Evolutionary conservation across 768 basidiomycete species (phyloP), one percentile per base, ranked within the genome.

Genomic region (Amanita pseudoporphyria): DNA sequence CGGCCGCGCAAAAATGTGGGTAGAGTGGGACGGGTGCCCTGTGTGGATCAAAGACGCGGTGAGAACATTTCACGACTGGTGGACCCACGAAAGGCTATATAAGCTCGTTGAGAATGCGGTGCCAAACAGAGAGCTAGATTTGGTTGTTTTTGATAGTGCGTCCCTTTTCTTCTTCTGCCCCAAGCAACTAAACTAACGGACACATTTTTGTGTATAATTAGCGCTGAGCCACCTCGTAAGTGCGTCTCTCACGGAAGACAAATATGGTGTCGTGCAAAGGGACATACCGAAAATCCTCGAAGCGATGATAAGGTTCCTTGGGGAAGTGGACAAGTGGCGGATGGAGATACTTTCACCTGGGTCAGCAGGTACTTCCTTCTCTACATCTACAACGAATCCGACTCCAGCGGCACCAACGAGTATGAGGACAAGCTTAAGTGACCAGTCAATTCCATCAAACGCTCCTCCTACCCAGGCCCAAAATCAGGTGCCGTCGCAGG

Each of bases 221-320:
- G 88, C 79, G 5, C 69, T 93, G 3, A 76, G 84, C 1, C 72
- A 75, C 43, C 68, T 92, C 6, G 72, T 77, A 6, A 84, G 81
- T 52, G 78, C 82, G 0, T 92, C 90, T 3, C 66, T 93, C 12
- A 70, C 71, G 1, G 91, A 92, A 62, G 90, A 94, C 65, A 72
- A 74, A 16, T 91, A 83, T 58, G 90, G 90, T 18, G 77, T 82
- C 30, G 87, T 91, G 10, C 91, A 93, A 61, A 72, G 85, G 9
- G 91, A 93, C 59, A 87, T 90, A 16, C 84, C 89, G 0, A 81
- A 78, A 52, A 79, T 90, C 24, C 62, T 94, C 2, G 90, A 94
- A 62, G 84, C 84, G 0, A 67, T 92, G 54, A 60, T 85, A 10
- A 74, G 74, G 0, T 85, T 83, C 67, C 71, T 89, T 16, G 60